Evolutionary conservation across 2,329 filamentous ascomycete species (phyloP).

Genomic region (Tympanopsis confertula): DNA sequence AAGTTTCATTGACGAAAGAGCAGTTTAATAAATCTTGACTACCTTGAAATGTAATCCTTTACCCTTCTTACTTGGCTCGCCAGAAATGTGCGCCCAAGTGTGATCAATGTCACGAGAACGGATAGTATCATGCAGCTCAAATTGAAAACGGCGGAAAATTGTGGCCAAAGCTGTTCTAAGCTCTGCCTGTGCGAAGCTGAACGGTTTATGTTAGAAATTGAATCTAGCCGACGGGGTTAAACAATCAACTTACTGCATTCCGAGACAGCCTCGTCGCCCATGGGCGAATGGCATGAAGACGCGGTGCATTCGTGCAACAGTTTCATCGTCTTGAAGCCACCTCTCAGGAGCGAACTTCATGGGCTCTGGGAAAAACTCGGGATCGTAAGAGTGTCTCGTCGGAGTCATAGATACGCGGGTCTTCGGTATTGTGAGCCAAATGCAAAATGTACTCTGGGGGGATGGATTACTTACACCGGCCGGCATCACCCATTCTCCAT

Average conservation of each 20-base stretch:
- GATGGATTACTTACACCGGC: constrained; percentile 6
- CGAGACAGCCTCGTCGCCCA: constrained; percentile 8
- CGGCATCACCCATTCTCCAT: constrained; percentile 1
- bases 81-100: too few relatives aligned
- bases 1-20: too few relatives aligned
- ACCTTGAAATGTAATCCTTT: too few relatives aligned
- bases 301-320: constrained; percentile 6
- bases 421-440: neutral
- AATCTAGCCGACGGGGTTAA: too few relatives aligned
- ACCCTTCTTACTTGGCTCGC: too few relatives aligned
- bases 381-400: neutral
- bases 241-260: constrained; percentile 7
- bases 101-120: too few relatives aligned
- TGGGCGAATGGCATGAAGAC: constrained; percentile 8
- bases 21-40: too few relatives aligned
- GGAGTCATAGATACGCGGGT: neutral
- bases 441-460: too few relatives aligned
- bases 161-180: neutral
- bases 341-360: constrained; percentile 10
- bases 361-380: constrained; percentile 1
- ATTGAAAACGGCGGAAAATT: neutral
- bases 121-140: neutral
- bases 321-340: constrained; percentile 9
- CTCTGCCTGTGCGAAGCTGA: neutral
- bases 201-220: neutral